Evolutionary conservation across 768 basidiomycete species (phyloP), one percentile per base, ranked within the genome.

Genomic region (Candolleomyces eurysporus): DNA sequence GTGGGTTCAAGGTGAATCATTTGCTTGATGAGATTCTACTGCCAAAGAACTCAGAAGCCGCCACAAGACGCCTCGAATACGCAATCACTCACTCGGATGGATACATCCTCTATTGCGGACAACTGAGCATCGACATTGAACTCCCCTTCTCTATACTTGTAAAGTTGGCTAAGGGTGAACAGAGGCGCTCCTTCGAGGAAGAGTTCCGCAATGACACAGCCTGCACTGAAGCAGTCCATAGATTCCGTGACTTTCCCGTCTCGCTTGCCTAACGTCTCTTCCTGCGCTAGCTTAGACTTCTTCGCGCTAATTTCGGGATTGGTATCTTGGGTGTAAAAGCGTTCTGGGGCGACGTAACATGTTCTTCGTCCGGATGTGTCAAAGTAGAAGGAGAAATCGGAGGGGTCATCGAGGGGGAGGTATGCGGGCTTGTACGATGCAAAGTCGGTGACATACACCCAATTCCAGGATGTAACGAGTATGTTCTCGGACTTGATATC

Each of bases 401-500:
- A 87, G 4, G 97, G 97, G 70, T 98, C 96, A 69, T 99, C 94
- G 48, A 98, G 83, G 0, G 97, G 97, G 11, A 99, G 85, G 72
- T 87, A 92, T 2, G 94, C 96, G 0, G 96, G 97, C 72, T 99
- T 99, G 83, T 92, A 96, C 0, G 88, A 84, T 0, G 96, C 92
- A 72, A 98, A 98, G 76, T 98, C 97, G 46, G 96, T 92, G 55
- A 99, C 80, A 69, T 95, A 94, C 11, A 97, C 83, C 88, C 93
- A 94, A 68, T 98, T 96, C 82, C 94, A 96, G 0, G 96, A 95
- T 0, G 96, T 95, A 53, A 98, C 93, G 55, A 98, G 84, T 66
- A 99, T 86, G 72, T 99, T 99, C 74, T 96, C 93, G 4, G 94
- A 94, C 74, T 98, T 98, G 79, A 99, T 91, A 72, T 98, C 96